Percentiles rank a stretch among this genome's conserved stretches.
Evolutionary conservation across 169 alveolate genomes (phyloP).

Genomic region (Cyclospora cayetanensis): DNA sequence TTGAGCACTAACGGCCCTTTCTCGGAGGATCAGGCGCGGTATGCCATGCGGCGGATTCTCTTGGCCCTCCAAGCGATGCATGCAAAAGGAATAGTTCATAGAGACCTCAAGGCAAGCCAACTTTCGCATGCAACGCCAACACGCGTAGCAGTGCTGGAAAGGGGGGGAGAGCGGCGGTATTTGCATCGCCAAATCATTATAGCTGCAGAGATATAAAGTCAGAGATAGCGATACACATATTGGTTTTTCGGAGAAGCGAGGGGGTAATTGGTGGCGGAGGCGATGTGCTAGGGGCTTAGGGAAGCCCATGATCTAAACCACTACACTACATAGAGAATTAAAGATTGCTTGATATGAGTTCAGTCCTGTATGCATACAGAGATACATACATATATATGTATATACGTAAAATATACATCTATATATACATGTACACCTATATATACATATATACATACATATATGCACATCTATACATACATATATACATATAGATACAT

Average conservation of each 20-base stretch:
- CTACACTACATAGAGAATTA: too few relatives aligned
- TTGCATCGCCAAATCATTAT: background rate
- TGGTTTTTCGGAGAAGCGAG: too few relatives aligned
- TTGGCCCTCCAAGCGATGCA: conserved; percentile 83
- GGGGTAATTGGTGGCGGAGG: too few relatives aligned
- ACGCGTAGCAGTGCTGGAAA: background rate
- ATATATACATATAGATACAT: background rate
- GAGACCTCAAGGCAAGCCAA: conserved; percentile 87
- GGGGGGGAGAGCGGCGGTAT: too few relatives aligned
- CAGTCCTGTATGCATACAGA: background rate
- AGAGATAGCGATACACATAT: too few relatives aligned
- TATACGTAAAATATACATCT: too few relatives aligned
- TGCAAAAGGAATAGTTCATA: conserved; percentile 81
- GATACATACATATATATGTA: too few relatives aligned
- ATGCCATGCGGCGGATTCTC: conserved; percentile 81
- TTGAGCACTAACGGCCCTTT: conserved; percentile 80
- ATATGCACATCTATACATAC: background rate
- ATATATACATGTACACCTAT: background rate
- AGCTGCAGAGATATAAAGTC: background rate
- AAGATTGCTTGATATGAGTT: background rate
- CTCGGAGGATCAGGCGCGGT: conserved; percentile 84
- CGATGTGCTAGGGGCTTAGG: too few relatives aligned
- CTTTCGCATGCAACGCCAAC: background rate
- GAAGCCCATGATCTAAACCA: too few relatives aligned
- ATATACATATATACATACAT: background rate